Evolutionary conservation across 768 basidiomycete genomes (phyloP), one percentile per base, ranked within the genome.

Genomic region (Rhizopogon vesiculosus): DNA sequence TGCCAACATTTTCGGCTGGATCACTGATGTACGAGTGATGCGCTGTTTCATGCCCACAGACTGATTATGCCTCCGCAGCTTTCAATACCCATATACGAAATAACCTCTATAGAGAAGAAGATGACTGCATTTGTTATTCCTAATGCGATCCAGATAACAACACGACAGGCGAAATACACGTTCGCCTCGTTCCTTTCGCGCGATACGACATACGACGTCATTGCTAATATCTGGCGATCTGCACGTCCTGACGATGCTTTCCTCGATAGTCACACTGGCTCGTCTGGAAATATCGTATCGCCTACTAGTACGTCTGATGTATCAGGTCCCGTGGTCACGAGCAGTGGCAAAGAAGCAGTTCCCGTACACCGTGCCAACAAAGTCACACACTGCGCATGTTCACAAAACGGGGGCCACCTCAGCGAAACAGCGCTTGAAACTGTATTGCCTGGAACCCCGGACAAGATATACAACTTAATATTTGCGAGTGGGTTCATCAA

Each of bases 121-220:
- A 98, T 95, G 92, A 98, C 96, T 0, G 95, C 96, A 2, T 91
- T 94, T 62, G 93, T 98, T 56, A 98, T 98, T 59, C 96, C 96
- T 15, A 98, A 98, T 68, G 96, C 92, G 25, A 95, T 98, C 61
- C 88, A 89, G 62, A 82, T 98, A 55, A 84, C 91, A 13, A 97
- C 95, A 0, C 79, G 81, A 28, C 84, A 85, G 61, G 80, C 80
- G 16, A 92, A 95, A 74, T 93, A 97, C 74, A 91, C 87, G 1
- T 98, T 98, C 62, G 92, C 97, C 0, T 98, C 95, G 13, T 96
- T 99, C 78, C 86, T 98, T 45, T 89, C 94, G 1, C 84, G 96
- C 9, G 96, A 99, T 73, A 93, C 94, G 42, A 94, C 95, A 0
- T 95, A 84, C 72, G 96, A 99, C 72, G 92, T 98, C 51, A 92